Evolutionary conservation across 2,329 filamentous ascomycete species (phyloP).

Genomic region (Amphichorda felina): DNA sequence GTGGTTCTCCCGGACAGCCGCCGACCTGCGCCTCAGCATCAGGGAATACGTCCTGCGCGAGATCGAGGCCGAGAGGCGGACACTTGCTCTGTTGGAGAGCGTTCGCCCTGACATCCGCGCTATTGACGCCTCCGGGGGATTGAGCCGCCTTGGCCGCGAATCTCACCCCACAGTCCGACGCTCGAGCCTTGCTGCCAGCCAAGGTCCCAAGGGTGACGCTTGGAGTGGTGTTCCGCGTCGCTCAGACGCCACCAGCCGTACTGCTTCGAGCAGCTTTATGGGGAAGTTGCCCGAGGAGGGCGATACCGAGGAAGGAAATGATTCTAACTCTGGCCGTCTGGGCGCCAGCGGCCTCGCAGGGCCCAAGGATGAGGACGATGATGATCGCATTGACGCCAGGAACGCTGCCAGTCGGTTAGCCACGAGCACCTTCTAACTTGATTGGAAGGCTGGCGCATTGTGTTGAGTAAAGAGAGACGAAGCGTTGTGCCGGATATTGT

Average conservation of each 20-base stretch:
- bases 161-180: slow-evolving; percentile 57
- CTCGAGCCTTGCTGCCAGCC: slow-evolving; percentile 69
- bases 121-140: slow-evolving; percentile 82
- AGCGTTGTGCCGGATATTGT: background rate
- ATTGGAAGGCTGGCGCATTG: background rate
- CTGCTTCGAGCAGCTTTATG: slow-evolving; percentile 58
- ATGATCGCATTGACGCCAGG: slow-evolving; percentile 86
- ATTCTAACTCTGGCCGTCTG: slow-evolving; percentile 11
- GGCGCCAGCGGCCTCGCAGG: slow-evolving; percentile 30
- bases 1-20: slow-evolving; percentile 80
- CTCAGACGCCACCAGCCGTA: slow-evolving; percentile 66
- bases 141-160: slow-evolving; percentile 83
- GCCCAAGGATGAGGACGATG: slow-evolving; percentile 70
- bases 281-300: slow-evolving; percentile 52
- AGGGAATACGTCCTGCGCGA: slow-evolving; percentile 89
- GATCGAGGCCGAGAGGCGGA: slow-evolving; percentile 89
- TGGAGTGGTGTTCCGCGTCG: slow-evolving; percentile 91
- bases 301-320: slow-evolving; percentile 27
- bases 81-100: slow-evolving; percentile 83
- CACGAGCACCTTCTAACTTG: slow-evolving; percentile 70
- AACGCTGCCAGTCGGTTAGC: slow-evolving; percentile 92
- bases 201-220: slow-evolving; percentile 94
- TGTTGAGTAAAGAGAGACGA: background rate
- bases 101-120: slow-evolving; percentile 86
- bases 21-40: slow-evolving; percentile 73